A percentile compares a stretch with the other conserved stretches of the same genome.
Conservation (phyloP, 1,284 basidiomycete genomes). For the Cryptococcus sp. region DNA sequence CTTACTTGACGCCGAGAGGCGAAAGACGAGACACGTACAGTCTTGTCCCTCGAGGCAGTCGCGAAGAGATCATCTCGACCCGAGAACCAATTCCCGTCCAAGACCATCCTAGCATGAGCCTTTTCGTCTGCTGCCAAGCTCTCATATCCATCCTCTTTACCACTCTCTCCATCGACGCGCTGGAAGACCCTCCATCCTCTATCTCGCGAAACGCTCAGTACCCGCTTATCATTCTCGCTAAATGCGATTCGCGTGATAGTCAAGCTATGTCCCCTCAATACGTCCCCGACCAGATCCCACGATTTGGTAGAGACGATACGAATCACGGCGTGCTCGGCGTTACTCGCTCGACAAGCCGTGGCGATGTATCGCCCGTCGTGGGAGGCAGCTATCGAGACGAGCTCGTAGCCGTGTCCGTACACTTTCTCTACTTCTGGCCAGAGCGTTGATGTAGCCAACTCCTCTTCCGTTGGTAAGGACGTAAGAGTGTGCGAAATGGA, state of each 20-base stretch:
- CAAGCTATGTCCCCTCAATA: slow-evolving; percentile 79
- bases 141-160: slow-evolving; percentile 59
- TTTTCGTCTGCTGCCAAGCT: slow-evolving; percentile 69
- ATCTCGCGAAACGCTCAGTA: slow-evolving; percentile 88
- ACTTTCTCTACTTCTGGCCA: slow-evolving; percentile 98
- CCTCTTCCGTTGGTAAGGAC: slow-evolving; percentile 58
- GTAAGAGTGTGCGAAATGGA: slow-evolving; percentile 49
- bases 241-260: slow-evolving; percentile 90
- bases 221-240: slow-evolving; percentile 73
- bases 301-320: slow-evolving; percentile 74
- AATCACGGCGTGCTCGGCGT: slow-evolving; percentile 83
- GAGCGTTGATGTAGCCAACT: slow-evolving; percentile 77
- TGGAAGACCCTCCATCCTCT: slow-evolving; percentile 86
- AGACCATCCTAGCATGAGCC: slow-evolving; percentile 88
- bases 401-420: slow-evolving; percentile 98
- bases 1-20: neutral
- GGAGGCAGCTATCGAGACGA: slow-evolving; percentile 74
- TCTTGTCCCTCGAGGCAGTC: slow-evolving; percentile 94
- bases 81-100: slow-evolving; percentile 85
- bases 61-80: slow-evolving; percentile 73
- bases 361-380: slow-evolving; percentile 72
- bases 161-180: slow-evolving; percentile 26
- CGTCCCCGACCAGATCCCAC: slow-evolving; percentile 69
- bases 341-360: slow-evolving; percentile 86
- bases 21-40: slow-evolving; percentile 58